phyloP scores from a whole-genome alignment of 75 land plant genomes.

The Cupressus sempervirens region DNA sequence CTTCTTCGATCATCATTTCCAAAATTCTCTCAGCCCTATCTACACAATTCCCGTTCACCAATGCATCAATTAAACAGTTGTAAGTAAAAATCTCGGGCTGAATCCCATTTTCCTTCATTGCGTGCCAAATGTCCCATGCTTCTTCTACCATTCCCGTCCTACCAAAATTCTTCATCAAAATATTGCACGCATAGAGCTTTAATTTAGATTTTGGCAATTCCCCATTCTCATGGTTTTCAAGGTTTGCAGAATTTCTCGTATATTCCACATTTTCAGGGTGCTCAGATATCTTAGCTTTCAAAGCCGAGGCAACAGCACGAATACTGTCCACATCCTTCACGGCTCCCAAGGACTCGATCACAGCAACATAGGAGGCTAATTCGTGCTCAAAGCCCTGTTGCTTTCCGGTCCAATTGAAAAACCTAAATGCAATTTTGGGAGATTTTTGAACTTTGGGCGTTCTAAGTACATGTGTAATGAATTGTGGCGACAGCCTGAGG shows the following conservation, averaged over 20 bases:
- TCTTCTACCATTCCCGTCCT: conserved; percentile 56
- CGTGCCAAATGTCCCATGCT: conserved; percentile 50
- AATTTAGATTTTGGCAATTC: conserved; percentile 11
- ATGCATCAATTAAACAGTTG: conserved; percentile 58
- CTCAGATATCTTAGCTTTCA: conserved; percentile 24
- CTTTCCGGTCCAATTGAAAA: conserved; percentile 62
- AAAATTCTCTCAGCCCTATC: conserved; percentile 60
- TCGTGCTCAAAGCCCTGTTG: conserved; percentile 38
- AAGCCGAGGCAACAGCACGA: conserved; percentile 21
- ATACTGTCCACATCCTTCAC: conserved; percentile 19
- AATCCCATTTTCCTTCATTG: conserved; percentile 54
- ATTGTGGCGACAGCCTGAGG: conserved; percentile 41
- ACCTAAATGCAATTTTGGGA: conserved; percentile 37
- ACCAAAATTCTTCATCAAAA: conserved; percentile 52
- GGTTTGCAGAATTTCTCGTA: not conserved
- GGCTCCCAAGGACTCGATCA: conserved; percentile 37
- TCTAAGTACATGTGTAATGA: conserved; percentile 33
- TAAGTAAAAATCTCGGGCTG: conserved; percentile 44
- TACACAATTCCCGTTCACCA: conserved; percentile 49
- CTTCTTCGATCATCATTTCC: conserved; percentile 42
- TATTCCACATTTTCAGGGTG: not conserved
- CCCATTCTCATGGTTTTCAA: conserved; percentile 12
- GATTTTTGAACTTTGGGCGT: conserved; percentile 11
- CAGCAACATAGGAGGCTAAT: conserved; percentile 40
- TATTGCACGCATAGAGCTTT: conserved; percentile 24